phyloP scores from a whole-genome alignment of 352 stramenopile genomes.

The Phytophthora parvispora region DNA sequence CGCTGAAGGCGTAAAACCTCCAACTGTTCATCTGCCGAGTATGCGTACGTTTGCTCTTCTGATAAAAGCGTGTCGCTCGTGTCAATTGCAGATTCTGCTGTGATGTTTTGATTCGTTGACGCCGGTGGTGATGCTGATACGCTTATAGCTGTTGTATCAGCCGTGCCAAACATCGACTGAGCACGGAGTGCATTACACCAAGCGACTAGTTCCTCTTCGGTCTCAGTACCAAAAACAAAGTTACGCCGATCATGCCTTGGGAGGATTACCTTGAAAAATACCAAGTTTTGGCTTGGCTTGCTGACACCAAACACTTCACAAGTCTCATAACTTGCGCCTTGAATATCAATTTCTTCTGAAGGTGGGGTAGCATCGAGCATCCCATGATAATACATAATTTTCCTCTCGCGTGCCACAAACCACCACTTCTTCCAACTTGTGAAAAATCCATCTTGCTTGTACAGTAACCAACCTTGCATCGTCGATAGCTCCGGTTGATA shows the following conservation, averaged over 20 bases:
- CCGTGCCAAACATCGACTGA: slow-evolving; percentile 31
- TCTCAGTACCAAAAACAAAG: slow-evolving; percentile 82
- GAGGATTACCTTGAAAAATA: slow-evolving; percentile 82
- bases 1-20: too few relatives aligned
- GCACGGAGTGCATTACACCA: slow-evolving; percentile 74
- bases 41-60: too few relatives aligned
- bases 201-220: slow-evolving; percentile 70
- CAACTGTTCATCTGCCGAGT: too few relatives aligned
- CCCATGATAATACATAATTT: slow-evolving; percentile 83
- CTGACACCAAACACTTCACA: slow-evolving; percentile 70
- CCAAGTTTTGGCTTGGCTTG: slow-evolving; percentile 60
- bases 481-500: too few relatives aligned
- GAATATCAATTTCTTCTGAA: slow-evolving; percentile 76
- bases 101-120: too few relatives aligned
- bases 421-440: slow-evolving; percentile 90
- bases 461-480: slow-evolving; percentile 80
- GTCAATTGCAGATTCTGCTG: too few relatives aligned
- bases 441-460: slow-evolving; percentile 84
- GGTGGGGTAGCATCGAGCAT: slow-evolving; percentile 68
- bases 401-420: slow-evolving; percentile 84
- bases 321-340: slow-evolving; percentile 63
- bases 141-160: not conserved
- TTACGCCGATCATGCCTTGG: slow-evolving; percentile 63
- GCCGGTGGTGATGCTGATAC: too few relatives aligned
- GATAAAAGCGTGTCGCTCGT: too few relatives aligned